Evolutionary conservation across 441 rosid species (phyloP).

Genomic region (Eugenia klotzschiana): DNA sequence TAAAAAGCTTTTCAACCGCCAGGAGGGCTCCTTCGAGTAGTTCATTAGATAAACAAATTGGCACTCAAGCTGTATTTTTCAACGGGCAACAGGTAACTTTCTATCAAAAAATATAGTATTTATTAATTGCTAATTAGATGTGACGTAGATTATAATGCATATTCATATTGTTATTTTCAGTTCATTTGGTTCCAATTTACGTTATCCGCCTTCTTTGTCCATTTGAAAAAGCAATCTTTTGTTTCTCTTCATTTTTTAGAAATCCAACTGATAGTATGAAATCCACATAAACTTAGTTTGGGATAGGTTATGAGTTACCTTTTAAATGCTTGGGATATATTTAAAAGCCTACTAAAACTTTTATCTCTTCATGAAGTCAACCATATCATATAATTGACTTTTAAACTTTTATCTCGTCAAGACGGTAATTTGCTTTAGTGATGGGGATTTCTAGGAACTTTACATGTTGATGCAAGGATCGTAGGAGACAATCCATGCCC

Average conservation of each 20-base stretch:
- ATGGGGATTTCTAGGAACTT: too few relatives aligned
- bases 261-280: background rate
- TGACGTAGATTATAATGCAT: background rate
- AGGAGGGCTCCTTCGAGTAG: accelerated
- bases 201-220: background rate
- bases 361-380: too few relatives aligned
- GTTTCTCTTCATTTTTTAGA: background rate
- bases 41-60: accelerated
- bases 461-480: too few relatives aligned
- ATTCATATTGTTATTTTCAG: background rate
- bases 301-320: background rate
- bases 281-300: background rate
- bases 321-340: too few relatives aligned
- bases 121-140: background rate
- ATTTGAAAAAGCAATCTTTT: background rate
- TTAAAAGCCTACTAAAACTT: too few relatives aligned
- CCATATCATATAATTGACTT: too few relatives aligned
- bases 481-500: too few relatives aligned
- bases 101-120: too few relatives aligned
- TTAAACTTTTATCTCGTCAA: too few relatives aligned
- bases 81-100: background rate
- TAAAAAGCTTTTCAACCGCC: accelerated
- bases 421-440: too few relatives aligned
- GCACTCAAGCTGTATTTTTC: background rate
- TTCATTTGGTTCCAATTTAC: background rate